Base-by-base conservation (phyloP, 495 filamentous ascomycete species). In the Neurospora sp. region DNA sequence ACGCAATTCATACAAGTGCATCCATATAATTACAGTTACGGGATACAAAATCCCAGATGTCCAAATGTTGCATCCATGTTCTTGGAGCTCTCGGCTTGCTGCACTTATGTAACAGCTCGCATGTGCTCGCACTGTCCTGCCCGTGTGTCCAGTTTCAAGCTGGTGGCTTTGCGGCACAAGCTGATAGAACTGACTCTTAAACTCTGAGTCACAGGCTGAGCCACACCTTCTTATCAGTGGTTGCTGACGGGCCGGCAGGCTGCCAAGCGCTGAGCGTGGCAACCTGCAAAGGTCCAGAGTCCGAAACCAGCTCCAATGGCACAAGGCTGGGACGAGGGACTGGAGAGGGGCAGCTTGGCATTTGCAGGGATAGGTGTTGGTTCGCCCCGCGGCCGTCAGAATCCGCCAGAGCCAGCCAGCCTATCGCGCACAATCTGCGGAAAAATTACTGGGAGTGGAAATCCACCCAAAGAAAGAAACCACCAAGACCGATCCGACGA, bases 351-450 rank as follows among this genome's bases (percentile, higher is more conserved):
- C 54, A 66, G 54, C 54, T 66, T 66, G 54, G 54, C 54, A 35
- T 18, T 16, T 66, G 54, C 54, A 66, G 7, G 54, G 54, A 66
- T 66, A 37, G 12, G 27, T 66, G 5, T 66, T 66, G 54, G 23
- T 66, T 66, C 54, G 54, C 54, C 54, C 54, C 54, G 54, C 54
- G 54, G 54, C 54, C 54, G 54, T 66, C 54, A 35, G 27, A 35
- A 12, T 59, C 23, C 23, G 54, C 54, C 23, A 62, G 54, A 66
- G 54, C 27, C 23, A 62, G 69, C 42, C 69, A 72, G 73, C 78
- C 73, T 79, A 78, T 77, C 75, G 69, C 79, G 75, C 79, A 81
- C 79, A 81, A 81, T 78, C 79, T 78, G 78, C 78, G 77, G 78
- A 80, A 80, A 80, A 80, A 77, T 76, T 77, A 75, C 73, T 78